phyloP scores from a whole-genome alignment of 2,329 filamentous ascomycete species.

The Eutypa lata region DNA sequence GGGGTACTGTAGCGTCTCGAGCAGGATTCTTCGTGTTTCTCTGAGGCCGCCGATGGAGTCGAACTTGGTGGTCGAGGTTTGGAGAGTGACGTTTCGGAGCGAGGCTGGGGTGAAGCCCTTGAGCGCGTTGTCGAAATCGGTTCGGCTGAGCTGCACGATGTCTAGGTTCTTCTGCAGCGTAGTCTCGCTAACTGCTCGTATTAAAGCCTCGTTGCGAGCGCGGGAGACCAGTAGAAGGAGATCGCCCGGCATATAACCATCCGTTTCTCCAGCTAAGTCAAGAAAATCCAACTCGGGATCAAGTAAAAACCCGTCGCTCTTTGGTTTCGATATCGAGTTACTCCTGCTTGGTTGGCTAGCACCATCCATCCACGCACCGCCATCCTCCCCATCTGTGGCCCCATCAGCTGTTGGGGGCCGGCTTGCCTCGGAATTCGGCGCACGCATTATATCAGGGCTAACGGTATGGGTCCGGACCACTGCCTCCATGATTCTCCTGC shows the following conservation, averaged over 20 bases:
- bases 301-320: constrained; percentile 64
- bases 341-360: constrained; percentile 52
- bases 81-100: constrained; percentile 87
- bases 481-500: constrained; percentile 78
- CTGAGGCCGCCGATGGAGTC: constrained; percentile 85
- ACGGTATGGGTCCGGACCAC: constrained; percentile 60
- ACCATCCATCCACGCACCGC: constrained; percentile 72
- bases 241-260: constrained; percentile 98
- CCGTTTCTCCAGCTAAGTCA: constrained; percentile 88
- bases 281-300: constrained; percentile 82
- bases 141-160: constrained; percentile 62
- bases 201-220: constrained; percentile 87
- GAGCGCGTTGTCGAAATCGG: constrained; percentile 80
- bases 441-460: constrained; percentile 33
- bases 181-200: constrained; percentile 67
- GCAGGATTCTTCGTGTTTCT: constrained; percentile 82
- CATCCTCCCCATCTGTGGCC: constrained; percentile 46
- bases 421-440: constrained; percentile 42
- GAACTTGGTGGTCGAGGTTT: constrained; percentile 90
- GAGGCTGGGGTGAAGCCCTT: constrained; percentile 94
- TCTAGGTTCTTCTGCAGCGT: constrained; percentile 43
- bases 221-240: constrained; percentile 80
- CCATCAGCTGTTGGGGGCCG: constrained; percentile 57
- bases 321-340: constrained; percentile 28
- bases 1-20: constrained; percentile 94